Evolutionary conservation across 768 basidiomycete species (phyloP).

Genomic region (Tulasnella calospora): DNA sequence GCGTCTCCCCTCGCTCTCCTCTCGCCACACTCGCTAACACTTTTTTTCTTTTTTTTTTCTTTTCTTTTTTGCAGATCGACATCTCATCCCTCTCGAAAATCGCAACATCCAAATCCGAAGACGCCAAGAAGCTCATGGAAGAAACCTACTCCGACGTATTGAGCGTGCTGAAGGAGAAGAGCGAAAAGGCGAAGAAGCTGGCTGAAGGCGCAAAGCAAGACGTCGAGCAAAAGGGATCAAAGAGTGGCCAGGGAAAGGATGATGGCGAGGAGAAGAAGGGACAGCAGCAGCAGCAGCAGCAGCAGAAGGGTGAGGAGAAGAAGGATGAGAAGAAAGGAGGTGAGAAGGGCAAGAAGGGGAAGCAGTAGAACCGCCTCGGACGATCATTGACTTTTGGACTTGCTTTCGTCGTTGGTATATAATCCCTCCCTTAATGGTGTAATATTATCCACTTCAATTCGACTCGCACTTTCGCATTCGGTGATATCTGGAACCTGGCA

Average conservation of each 20-base stretch:
- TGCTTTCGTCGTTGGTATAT: background rate
- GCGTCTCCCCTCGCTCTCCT: background rate
- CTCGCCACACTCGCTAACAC: background rate
- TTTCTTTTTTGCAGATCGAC: background rate
- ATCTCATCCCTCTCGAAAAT: background rate
- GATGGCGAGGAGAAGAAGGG: background rate
- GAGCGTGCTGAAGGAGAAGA: slow-evolving; percentile 24
- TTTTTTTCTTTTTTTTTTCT: background rate
- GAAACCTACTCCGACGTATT: slow-evolving; percentile 12
- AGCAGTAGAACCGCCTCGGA: background rate
- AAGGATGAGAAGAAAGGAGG: background rate
- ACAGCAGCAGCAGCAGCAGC: background rate
- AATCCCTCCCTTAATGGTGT: background rate
- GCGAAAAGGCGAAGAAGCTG: slow-evolving; percentile 21
- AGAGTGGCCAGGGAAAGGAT: background rate
- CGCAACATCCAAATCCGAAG: background rate
- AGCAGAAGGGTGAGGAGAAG: background rate
- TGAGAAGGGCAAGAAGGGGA: background rate
- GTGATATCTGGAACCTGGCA: too few species aligned
- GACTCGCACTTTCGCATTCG: too few species aligned
- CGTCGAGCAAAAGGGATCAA: background rate
- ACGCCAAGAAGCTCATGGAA: slow-evolving; percentile 8
- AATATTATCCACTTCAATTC: background rate
- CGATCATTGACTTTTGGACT: background rate
- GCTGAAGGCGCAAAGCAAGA: slow-evolving; percentile 14